Evolutionary conservation across 139 green algal species (phyloP).

Genomic region (Tetratostichococcus sp.): DNA sequence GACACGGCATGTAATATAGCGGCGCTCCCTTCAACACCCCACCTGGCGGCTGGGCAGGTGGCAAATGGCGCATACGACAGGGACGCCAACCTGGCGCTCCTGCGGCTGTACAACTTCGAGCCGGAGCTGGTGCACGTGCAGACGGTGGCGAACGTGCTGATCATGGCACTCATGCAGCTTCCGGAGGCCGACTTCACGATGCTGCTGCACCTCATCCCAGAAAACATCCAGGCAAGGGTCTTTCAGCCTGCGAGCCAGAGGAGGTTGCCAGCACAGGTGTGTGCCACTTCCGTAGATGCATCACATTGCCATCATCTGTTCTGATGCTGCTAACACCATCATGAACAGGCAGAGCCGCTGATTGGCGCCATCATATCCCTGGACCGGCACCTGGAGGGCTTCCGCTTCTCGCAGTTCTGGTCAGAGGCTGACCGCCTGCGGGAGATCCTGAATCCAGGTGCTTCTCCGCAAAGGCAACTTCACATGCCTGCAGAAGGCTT

Average conservation of each 20-base stretch:
- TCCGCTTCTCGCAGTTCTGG: conserved; percentile 42
- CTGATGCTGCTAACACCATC: no score
- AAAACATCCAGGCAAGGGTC: conserved; percentile 10
- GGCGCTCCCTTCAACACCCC: no score
- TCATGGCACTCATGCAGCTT: conserved; percentile 45
- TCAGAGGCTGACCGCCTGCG: conserved; percentile 17
- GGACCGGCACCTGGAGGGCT: conserved; percentile 34
- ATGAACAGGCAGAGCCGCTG: conserved; percentile 25
- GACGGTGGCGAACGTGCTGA: conserved; percentile 36
- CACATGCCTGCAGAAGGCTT: no score
- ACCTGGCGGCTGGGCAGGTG: background rate
- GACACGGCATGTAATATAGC: no score
- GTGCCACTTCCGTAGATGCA: no score
- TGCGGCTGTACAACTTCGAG: conserved; percentile 52
- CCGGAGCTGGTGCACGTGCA: conserved; percentile 25
- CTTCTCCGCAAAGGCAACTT: no score
- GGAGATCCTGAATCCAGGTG: conserved; percentile 19
- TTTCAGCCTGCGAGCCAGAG: no score
- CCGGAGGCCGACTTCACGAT: conserved; percentile 44
- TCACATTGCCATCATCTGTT: no score
- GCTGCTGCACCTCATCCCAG: conserved; percentile 42
- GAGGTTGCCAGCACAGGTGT: no score
- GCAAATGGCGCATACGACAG: conserved; percentile 27
- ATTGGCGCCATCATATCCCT: conserved; percentile 33
- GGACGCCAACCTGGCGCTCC: conserved; percentile 42